phyloP scores from a whole-genome alignment of 257 asterid genomes.

The Solanum commersonii region DNA sequence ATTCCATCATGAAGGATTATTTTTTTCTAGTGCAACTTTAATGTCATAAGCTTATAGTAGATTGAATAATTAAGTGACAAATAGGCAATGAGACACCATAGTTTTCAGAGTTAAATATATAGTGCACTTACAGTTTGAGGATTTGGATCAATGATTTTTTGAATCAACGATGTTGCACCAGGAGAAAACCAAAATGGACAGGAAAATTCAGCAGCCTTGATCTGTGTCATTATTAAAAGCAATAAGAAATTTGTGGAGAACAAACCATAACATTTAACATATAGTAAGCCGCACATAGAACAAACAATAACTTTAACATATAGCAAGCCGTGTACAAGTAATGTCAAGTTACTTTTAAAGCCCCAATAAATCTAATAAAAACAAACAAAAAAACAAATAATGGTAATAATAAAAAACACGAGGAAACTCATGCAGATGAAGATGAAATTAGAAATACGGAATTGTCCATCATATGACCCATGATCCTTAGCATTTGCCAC shows the following conservation, averaged over 20 bases:
- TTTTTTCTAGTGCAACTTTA: background rate
- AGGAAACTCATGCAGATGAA: background rate
- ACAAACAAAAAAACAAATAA: background rate
- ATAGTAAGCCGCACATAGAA: background rate
- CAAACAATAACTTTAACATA: background rate
- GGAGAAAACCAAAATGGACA: slow-evolving; percentile 93
- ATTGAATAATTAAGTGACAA: background rate
- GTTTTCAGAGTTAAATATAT: background rate
- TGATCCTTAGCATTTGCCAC: background rate
- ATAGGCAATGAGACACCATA: background rate
- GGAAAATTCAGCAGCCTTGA: slow-evolving; percentile 68
- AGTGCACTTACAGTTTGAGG: slow-evolving; percentile 64
- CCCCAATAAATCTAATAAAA: background rate
- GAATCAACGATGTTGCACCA: slow-evolving; percentile 56
- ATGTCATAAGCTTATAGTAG: background rate
- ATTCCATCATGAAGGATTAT: background rate
- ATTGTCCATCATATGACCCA: background rate
- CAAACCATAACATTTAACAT: background rate
- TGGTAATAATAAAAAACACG: background rate
- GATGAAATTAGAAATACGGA: background rate
- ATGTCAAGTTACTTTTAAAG: background rate
- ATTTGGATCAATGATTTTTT: slow-evolving; percentile 70
- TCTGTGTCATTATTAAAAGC: slow-evolving; percentile 31
- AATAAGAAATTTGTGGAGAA: slow-evolving; percentile 4
- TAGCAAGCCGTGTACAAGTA: background rate